Evolutionary conservation across 2,329 filamentous ascomycete genomes (phyloP).

Genomic region (Aspergillus sp.): DNA sequence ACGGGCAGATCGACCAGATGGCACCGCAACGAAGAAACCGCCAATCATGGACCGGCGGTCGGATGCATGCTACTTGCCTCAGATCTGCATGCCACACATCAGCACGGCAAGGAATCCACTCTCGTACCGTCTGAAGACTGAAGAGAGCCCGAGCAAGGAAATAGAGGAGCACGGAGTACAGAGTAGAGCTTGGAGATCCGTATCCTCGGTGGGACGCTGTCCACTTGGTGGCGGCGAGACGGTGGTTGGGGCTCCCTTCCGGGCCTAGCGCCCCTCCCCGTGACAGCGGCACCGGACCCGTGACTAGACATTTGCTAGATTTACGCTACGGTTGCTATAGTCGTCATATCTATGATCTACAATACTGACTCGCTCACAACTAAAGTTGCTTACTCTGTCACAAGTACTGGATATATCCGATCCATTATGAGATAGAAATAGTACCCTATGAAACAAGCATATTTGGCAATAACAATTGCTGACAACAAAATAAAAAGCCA

Average conservation of each 20-base stretch:
- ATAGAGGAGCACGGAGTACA: not conserved
- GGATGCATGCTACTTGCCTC: not conserved
- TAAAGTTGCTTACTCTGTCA: too few relatives aligned
- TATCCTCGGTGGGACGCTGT: not conserved
- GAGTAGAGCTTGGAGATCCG: not conserved
- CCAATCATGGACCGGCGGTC: slow-evolving; percentile 17
- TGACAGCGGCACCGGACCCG: not conserved
- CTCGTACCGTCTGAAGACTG: not conserved
- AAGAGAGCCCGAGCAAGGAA: not conserved
- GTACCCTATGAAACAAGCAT: not conserved
- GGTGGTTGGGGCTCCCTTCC: not conserved
- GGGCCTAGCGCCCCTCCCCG: not conserved
- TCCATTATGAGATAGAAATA: not conserved
- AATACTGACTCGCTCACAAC: too few relatives aligned
- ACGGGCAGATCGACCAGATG: slow-evolving; percentile 12
- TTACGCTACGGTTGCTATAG: too few relatives aligned
- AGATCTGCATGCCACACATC: not conserved
- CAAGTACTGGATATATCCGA: too few relatives aligned
- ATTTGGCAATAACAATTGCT: too few relatives aligned
- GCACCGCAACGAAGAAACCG: slow-evolving; percentile 12
- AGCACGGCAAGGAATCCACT: not conserved
- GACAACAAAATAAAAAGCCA: too few relatives aligned
- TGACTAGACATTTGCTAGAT: not conserved
- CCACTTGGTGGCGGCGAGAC: slow-evolving; percentile 1
- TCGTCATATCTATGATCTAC: too few relatives aligned